Evolutionary conservation across 352 stramenopile species (phyloP), one percentile per base, ranked within the genome.

Genomic region (Phytophthora palmivora): DNA sequence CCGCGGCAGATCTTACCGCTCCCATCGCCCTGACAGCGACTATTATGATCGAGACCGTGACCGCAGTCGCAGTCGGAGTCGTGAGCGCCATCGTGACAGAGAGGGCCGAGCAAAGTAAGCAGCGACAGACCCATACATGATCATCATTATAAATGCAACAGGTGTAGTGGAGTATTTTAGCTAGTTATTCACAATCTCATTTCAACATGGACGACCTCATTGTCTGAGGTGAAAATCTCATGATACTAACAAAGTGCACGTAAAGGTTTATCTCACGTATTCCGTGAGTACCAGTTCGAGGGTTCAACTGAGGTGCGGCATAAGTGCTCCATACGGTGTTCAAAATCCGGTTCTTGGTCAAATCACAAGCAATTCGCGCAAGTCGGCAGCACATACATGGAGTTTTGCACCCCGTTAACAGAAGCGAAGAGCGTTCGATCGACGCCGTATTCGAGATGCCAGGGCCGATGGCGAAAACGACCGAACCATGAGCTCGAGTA

Each of bases 1-100:
- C 47, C 55, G 65, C 14, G 62, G 50, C 43, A 60, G 67, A 47
- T 24, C 63, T 0, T 79, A 70, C 26, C 71, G 71, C 16, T n/a
- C 63, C 1, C 67, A 77, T 21, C 71, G 67, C 4, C 67, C 69
- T 28, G 67, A 68, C 48, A 73, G 45, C 45, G 74, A 71, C 58
- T 82, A 82, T 42, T 70, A 67, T 33, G 71, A 82, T 15, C 72
- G 69, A 19, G 71, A 76, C 24, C 60, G 74, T 12, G 61, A 77
- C 49, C 70, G 63, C 24, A 71, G 62, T 22, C 71, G 71, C 6
- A 76, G 70, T 46, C 67, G 71, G 7, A 67, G 53, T 38, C 68
- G 72, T 11, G 58, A 76, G 4, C 58, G 74, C 24, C 51, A 77
- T 16, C 72, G 70, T 9, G 64, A 78, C n/a, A 67, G 69, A 49